These are phyloP conservation scores for Chaetomiaceae sp. DNA, from an alignment of 2,329 filamentous ascomycete species.

Conservation along the genomic window DNA sequence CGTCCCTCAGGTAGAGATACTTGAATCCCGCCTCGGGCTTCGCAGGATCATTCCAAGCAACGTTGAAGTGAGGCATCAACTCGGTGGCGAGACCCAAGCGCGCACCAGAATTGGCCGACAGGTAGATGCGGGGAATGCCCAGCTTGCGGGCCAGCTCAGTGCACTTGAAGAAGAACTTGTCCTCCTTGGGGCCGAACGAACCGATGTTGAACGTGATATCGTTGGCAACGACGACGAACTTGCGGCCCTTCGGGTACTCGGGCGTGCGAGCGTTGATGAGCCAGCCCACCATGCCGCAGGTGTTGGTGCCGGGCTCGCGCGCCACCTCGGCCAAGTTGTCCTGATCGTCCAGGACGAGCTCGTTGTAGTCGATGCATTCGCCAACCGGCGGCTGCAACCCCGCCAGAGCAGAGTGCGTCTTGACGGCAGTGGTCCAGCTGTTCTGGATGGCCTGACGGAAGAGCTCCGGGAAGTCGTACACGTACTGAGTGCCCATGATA, in stretches of 20 bases:
- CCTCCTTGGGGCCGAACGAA: slow-evolving; percentile 92
- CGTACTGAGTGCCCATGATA: slow-evolving; percentile 97
- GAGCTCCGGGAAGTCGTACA: slow-evolving; percentile 98
- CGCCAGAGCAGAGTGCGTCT: slow-evolving; percentile 66
- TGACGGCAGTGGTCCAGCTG: slow-evolving; percentile 74
- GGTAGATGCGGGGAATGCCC: slow-evolving; percentile 93
- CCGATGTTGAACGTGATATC: slow-evolving; percentile 99
- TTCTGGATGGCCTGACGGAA: slow-evolving; percentile 98
- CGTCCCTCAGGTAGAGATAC: slow-evolving; percentile 89
- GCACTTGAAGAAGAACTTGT: slow-evolving; percentile 98
- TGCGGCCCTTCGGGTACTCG: slow-evolving; percentile 87
- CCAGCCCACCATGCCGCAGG: slow-evolving; percentile 98
- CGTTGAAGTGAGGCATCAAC: slow-evolving; percentile 93
- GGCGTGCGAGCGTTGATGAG: slow-evolving; percentile 90
- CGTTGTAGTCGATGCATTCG: slow-evolving; percentile 89
- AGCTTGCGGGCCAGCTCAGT: slow-evolving; percentile 91
- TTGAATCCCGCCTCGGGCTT: slow-evolving; percentile 90
- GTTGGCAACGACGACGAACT: slow-evolving; percentile 96
- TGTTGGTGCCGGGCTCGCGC: slow-evolving; percentile 92
- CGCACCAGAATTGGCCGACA: slow-evolving; percentile 98
- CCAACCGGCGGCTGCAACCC: slow-evolving; percentile 79
- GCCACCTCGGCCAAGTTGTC: slow-evolving; percentile 91
- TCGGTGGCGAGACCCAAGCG: slow-evolving; percentile 95
- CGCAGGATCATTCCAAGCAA: slow-evolving; percentile 83
- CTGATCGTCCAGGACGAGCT: slow-evolving; percentile 90